A percentile compares a stretch with the other conserved stretches of the same genome.
Conservation (phyloP, 192 early-diverging fungal species). For the Chytriomyces confervae region DNA sequence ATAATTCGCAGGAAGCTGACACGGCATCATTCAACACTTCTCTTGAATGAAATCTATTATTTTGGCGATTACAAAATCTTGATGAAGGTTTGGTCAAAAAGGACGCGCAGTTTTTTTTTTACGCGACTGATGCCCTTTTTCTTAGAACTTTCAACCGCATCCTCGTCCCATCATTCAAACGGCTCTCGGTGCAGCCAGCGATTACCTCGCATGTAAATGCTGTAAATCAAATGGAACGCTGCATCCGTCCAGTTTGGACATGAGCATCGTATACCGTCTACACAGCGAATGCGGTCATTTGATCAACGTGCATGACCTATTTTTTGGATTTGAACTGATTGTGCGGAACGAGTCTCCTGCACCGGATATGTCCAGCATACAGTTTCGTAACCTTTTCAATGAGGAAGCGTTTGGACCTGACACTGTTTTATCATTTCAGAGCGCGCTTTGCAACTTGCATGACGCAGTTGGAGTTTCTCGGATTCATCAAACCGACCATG, state of each 20-base stretch:
- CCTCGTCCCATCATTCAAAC: conserved; percentile 85
- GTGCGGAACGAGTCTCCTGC: conserved; percentile 63
- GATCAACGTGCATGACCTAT: conserved; percentile 96
- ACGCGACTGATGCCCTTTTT: too few relatives aligned
- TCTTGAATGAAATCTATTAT: conserved; percentile 83
- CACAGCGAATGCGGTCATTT: conserved; percentile 91
- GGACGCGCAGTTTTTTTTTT: neutral
- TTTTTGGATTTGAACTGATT: conserved; percentile 80
- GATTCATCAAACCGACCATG: conserved; percentile 87
- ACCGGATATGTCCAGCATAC: conserved; percentile 56
- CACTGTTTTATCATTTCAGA: conserved; percentile 37
- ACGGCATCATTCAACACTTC: conserved; percentile 62
- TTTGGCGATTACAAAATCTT: conserved; percentile 73
- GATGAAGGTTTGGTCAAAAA: conserved; percentile 66
- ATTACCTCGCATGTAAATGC: conserved; percentile 86
- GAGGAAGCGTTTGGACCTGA: neutral
- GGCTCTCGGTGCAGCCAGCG: conserved; percentile 74
- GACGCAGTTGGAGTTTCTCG: conserved; percentile 87
- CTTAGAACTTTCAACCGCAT: conserved; percentile 80
- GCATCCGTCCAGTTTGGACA: conserved; percentile 76
- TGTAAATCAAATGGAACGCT: conserved; percentile 63
- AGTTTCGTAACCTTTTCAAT: conserved; percentile 40
- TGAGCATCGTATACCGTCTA: conserved; percentile 85
- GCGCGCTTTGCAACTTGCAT: conserved; percentile 85
- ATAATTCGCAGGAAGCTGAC: conserved; percentile 43